phyloP scores from a whole-genome alignment of 1,139 yeast genomes.

The Blastobotrys buckinghamii region DNA sequence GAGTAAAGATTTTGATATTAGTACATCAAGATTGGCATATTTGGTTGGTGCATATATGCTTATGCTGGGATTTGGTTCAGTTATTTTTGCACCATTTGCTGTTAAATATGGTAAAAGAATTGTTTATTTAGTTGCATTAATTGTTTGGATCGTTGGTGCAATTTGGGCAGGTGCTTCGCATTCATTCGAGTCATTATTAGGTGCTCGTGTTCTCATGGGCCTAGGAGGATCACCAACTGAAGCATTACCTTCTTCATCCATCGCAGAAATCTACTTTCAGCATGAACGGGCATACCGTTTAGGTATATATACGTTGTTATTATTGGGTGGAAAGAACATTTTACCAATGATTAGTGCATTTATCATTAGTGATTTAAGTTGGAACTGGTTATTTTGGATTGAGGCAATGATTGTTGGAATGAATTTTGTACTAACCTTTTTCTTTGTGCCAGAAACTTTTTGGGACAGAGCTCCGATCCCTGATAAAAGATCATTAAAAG shows the following conservation, averaged over 20 bases:
- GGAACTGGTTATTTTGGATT: constrained; percentile 63
- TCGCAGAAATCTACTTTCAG: constrained; percentile 58
- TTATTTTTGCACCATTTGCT: constrained; percentile 54
- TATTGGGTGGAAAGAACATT: constrained; percentile 58
- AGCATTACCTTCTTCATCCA: constrained; percentile 55
- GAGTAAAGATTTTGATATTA: constrained; percentile 40
- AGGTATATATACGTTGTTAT: constrained; percentile 54
- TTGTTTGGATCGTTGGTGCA: constrained; percentile 48
- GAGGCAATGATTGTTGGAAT: constrained; percentile 48
- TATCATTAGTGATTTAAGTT: constrained; percentile 43
- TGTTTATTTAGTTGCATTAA: constrained; percentile 47
- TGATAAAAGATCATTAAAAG: constrained; percentile 44
- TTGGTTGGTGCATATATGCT: constrained; percentile 59
- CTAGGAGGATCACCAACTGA: constrained; percentile 59
- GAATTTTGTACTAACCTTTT: constrained; percentile 41
- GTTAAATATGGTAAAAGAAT: constrained; percentile 55
- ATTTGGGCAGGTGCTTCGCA: constrained; percentile 50
- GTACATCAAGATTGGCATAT: constrained; percentile 44
- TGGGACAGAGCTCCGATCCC: constrained; percentile 55
- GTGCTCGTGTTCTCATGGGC: constrained; percentile 53
- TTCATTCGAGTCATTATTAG: constrained; percentile 47
- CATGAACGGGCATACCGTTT: constrained; percentile 62
- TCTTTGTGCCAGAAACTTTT: constrained; percentile 61
- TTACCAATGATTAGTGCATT: constrained; percentile 54
- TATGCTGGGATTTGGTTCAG: constrained; percentile 53